Percentiles rank a stretch among this genome's conserved stretches.
Conservation (phyloP, 1,284 basidiomycete species). For the Bondarzewia mesenterica region DNA sequence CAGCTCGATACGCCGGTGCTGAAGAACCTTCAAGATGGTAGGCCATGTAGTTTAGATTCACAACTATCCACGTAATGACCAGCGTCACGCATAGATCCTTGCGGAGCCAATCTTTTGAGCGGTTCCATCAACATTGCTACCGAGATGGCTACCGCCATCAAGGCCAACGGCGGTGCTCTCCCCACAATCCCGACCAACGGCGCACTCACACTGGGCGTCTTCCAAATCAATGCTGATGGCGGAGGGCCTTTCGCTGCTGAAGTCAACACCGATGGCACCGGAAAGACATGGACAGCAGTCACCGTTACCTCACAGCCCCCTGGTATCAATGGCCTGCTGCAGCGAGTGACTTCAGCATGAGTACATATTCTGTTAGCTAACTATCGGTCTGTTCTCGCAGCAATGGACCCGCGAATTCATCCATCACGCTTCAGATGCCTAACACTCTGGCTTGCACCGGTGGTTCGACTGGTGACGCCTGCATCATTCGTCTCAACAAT, state of each 20-base stretch:
- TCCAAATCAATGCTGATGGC: not conserved
- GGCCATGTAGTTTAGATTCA: too few relatives aligned
- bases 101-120: not conserved
- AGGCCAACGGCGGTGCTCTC: not conserved
- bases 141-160: not conserved
- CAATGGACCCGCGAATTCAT: not conserved
- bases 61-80: too few relatives aligned
- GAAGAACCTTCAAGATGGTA: not conserved
- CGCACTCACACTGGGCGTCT: not conserved
- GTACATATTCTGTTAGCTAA: not conserved
- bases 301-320: not conserved
- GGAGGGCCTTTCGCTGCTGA: not conserved
- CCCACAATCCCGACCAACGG: not conserved
- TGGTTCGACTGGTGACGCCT: not conserved
- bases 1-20: not conserved
- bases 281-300: not conserved
- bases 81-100: not conserved
- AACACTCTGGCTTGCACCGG: not conserved
- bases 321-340: not conserved
- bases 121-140: not conserved
- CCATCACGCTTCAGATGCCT: not conserved
- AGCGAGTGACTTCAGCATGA: not conserved
- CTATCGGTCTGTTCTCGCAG: not conserved
- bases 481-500: not conserved
- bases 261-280: not conserved